Conservation (phyloP, 2,329 filamentous ascomycete genomes). For the Coniochaeta ligniaria region DNA sequence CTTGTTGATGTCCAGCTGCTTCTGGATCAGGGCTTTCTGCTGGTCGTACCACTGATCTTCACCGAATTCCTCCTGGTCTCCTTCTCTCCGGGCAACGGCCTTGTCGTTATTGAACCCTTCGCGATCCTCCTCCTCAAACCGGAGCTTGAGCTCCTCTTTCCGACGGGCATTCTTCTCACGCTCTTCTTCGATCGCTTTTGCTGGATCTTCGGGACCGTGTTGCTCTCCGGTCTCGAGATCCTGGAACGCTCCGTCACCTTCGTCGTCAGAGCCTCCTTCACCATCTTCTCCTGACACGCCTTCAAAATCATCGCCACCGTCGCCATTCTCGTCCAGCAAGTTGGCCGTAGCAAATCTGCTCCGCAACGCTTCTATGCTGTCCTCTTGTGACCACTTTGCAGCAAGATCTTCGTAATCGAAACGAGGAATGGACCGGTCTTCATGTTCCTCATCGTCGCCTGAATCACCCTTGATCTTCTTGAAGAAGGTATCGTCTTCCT, state of each 20-base stretch:
- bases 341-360: constrained; percentile 68
- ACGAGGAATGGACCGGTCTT: constrained; percentile 72
- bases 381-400: constrained; percentile 75
- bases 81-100: constrained; percentile 64
- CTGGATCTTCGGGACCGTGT: constrained; percentile 22
- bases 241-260: constrained; percentile 50
- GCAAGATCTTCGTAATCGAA: constrained; percentile 78
- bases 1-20: constrained; percentile 95
- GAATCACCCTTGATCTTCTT: constrained; percentile 56
- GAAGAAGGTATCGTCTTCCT: constrained; percentile 58
- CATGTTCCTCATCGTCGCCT: constrained; percentile 57
- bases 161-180: constrained; percentile 82
- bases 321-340: constrained; percentile 47
- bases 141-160: constrained; percentile 89
- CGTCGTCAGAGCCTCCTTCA: constrained; percentile 38
- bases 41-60: constrained; percentile 99
- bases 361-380: constrained; percentile 68
- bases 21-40: constrained; percentile 90
- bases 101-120: constrained; percentile 93
- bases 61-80: constrained; percentile 71
- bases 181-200: constrained; percentile 68
- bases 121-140: constrained; percentile 97
- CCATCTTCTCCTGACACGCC: constrained; percentile 31
- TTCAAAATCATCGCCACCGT: constrained; percentile 45
- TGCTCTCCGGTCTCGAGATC: constrained; percentile 70